A percentile compares a stretch with the other conserved stretches of the same genome.
Conservation (phyloP, 2,329 filamentous ascomycete genomes). For the Elsinoe perseae region DNA sequence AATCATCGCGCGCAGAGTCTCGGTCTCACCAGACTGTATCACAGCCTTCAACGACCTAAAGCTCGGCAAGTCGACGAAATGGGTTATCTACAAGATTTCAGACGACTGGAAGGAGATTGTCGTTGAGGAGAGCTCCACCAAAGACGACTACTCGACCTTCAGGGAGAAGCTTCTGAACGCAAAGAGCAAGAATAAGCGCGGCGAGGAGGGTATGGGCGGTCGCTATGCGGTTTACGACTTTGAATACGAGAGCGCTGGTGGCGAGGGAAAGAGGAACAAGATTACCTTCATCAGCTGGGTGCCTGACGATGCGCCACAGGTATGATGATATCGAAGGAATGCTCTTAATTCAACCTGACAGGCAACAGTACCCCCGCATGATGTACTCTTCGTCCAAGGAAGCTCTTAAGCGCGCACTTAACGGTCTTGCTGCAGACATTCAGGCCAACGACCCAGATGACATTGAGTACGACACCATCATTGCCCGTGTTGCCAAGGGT, state of each 20-base stretch:
- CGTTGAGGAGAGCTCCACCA: constrained; percentile 63
- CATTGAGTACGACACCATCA: constrained; percentile 67
- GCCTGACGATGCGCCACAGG: constrained; percentile 67
- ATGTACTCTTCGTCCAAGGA: constrained; percentile 85
- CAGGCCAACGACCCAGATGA: constrained; percentile 80
- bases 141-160: constrained; percentile 64
- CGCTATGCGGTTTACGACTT: constrained; percentile 83
- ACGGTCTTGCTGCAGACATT: constrained; percentile 65
- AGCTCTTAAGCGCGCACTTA: constrained; percentile 70
- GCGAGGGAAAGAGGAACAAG: constrained; percentile 69
- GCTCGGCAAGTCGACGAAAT: constrained; percentile 69
- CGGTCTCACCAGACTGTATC: constrained; percentile 64
- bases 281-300: constrained; percentile 73
- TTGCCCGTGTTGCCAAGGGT: constrained; percentile 47
- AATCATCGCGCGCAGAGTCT: constrained; percentile 48
- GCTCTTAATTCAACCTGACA: constrained; percentile 4
- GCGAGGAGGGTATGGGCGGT: constrained; percentile 52
- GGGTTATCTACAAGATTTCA: constrained; percentile 80
- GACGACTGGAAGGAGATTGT: constrained; percentile 77
- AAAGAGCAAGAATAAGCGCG: constrained; percentile 62
- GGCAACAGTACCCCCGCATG: constrained; percentile 67
- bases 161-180: constrained; percentile 68
- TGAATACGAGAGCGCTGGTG: constrained; percentile 62
- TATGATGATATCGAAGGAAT: background rate
- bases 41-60: constrained; percentile 70